Conservation (phyloP, 805 yeast species). For the Monosporozyma yasuniensis region DNA sequence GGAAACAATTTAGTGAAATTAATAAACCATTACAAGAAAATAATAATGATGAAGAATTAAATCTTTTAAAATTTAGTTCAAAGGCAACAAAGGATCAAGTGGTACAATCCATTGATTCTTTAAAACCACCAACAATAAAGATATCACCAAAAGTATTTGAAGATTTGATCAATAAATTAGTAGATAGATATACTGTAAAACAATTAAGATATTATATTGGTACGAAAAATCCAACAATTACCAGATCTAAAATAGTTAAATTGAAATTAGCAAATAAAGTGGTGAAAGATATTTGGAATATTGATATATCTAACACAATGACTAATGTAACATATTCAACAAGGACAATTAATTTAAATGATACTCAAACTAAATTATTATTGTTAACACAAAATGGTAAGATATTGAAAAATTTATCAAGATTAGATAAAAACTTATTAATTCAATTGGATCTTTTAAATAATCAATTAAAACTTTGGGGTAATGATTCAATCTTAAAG, state of each 20-base stretch:
- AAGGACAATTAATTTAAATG: slow-evolving; percentile 3
- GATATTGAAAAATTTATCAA: slow-evolving; percentile 24
- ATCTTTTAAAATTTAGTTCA: slow-evolving; percentile 16
- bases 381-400: slow-evolving; percentile 28
- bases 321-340: background rate
- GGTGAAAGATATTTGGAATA: slow-evolving; percentile 16
- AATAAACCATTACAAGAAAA: background rate
- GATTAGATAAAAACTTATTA: slow-evolving; percentile 14
- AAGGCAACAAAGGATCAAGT: slow-evolving; percentile 21
- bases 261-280: slow-evolving; percentile 10
- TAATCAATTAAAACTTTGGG: slow-evolving; percentile 6
- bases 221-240: slow-evolving; percentile 3
- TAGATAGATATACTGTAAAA: slow-evolving; percentile 20
- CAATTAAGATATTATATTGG: slow-evolving; percentile 21
- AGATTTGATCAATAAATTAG: slow-evolving; percentile 15
- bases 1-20: background rate
- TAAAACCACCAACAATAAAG: slow-evolving; percentile 14
- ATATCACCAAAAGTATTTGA: slow-evolving; percentile 18
- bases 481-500: slow-evolving; percentile 16
- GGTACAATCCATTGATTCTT: slow-evolving; percentile 21
- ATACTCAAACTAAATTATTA: slow-evolving; percentile 11
- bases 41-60: background rate
- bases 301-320: slow-evolving; percentile 4
- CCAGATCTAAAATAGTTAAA: slow-evolving; percentile 6
- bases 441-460: slow-evolving; percentile 8